A percentile compares a stretch with the other conserved stretches of the same genome.
phyloP scores from a whole-genome alignment of 495 filamentous ascomycete genomes.

The Aspergillus incahuasiensis region DNA sequence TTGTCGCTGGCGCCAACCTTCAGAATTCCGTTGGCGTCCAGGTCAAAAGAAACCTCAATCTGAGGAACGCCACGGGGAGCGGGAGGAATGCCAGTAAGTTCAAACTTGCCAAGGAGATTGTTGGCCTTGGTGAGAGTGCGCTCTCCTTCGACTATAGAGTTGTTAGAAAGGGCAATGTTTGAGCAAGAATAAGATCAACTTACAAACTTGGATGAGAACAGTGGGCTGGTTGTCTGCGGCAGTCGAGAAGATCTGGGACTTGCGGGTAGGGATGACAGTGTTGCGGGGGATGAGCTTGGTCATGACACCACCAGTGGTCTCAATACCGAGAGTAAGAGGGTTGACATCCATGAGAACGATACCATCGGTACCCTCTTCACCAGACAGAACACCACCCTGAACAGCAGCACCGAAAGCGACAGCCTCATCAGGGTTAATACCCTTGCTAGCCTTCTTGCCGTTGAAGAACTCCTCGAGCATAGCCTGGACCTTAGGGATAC shows the following conservation, averaged over 20 bases:
- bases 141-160: conserved; percentile 74
- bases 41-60: conserved; percentile 96
- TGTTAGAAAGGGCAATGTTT: conserved; percentile 12
- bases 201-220: conserved; percentile 90
- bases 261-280: conserved; percentile 93
- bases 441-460: conserved; percentile 95
- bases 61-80: conserved; percentile 95
- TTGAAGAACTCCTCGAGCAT: conserved; percentile 94
- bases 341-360: conserved; percentile 98
- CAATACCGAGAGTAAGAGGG: conserved; percentile 95
- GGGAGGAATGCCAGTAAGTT: conserved; percentile 90
- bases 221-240: conserved; percentile 97
- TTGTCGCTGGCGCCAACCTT: conserved; percentile 95
- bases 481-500: conserved; percentile 94
- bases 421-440: conserved; percentile 98
- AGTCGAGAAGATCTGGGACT: conserved; percentile 97
- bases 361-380: conserved; percentile 70
- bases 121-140: conserved; percentile 95
- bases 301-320: conserved; percentile 98
- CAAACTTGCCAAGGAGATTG: conserved; percentile 96
- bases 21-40: conserved; percentile 96
- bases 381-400: conserved; percentile 91
- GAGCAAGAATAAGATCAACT: conserved; percentile 11
- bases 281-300: conserved; percentile 94
- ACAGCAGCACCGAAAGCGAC: conserved; percentile 97